A percentile compares a stretch with the other conserved stretches of the same genome.
Conservation (phyloP, 345 rosid species). For the Populus deltoides region DNA sequence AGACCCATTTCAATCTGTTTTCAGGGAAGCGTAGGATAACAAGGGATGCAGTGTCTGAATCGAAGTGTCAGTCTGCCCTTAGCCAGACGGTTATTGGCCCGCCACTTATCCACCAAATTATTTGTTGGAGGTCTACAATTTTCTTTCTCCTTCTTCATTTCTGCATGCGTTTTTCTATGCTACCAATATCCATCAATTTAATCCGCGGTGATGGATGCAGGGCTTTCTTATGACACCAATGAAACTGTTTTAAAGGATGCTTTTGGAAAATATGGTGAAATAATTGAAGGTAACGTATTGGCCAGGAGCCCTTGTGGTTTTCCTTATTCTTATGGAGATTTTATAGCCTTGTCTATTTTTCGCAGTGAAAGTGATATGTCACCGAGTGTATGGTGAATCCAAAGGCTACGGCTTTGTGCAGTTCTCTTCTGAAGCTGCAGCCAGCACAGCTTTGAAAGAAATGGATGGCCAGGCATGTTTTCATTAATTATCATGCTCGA, state of each 20-base stretch:
- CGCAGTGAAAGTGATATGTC: constrained; percentile 63
- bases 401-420: constrained; percentile 73
- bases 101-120: constrained; percentile 38
- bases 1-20: too few relatives aligned
- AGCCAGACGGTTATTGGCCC: constrained; percentile 12
- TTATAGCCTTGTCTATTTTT: background rate
- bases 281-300: constrained; percentile 40
- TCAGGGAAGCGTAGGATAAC: too few relatives aligned
- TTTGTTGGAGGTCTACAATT: constrained; percentile 53
- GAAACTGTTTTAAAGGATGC: constrained; percentile 56
- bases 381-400: constrained; percentile 61
- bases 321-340: background rate
- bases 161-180: background rate
- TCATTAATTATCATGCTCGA: background rate
- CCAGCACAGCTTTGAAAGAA: constrained; percentile 49
- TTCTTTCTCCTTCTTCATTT: background rate
- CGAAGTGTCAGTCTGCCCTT: background rate
- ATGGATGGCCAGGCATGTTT: constrained; percentile 59
- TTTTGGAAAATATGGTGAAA: constrained; percentile 48
- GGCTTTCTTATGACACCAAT: constrained; percentile 67
- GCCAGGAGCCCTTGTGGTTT: background rate
- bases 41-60: constrained; percentile 22
- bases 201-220: constrained; percentile 23
- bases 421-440: constrained; percentile 55
- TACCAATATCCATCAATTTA: background rate